Evolutionary conservation across 2,329 filamentous ascomycete genomes (phyloP), one percentile per base, ranked within the genome.

Genomic region (Arthrobotrys entomopaga): DNA sequence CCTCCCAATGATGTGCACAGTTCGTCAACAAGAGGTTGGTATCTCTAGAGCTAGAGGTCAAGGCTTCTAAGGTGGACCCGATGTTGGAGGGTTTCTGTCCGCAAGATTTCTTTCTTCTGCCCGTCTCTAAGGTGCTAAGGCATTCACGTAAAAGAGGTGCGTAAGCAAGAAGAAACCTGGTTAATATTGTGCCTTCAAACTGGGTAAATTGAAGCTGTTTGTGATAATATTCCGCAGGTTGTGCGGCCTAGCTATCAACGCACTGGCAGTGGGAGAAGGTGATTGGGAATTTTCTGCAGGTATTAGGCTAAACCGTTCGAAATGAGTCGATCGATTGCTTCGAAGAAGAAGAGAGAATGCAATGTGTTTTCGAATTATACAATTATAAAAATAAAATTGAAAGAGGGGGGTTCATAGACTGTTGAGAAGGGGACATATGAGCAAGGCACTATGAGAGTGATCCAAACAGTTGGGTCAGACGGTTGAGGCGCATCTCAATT

Each of bases 401-500:
- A n/a, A 40, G 40, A 3, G 56, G 40, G 56, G 29, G 42, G 63
- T 52, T 70, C 57, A 69, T 43, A 59, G 42, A 20, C 46, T 50
- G 49, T 49, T 29, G 43, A 48, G 10, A 60, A 57, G 54, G 19
- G 29, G 42, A 13, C 16, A 3, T 61, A 65, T 65, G 60, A 29
- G 57, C 52, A 65, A 66, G 50, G 52, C 48, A 67, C 64, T 53
- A 58, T 43, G 57, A 46, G 58, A 67, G 61, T 66, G 63, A 67
- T 63, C 63, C 70, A 56, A 63, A 67, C 57, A 67, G 70, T 67
- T 74, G 70, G 60, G 57, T 74, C 63, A 67, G 70, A 67, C 58
- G 70, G 67, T 66, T 74, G 64, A 66, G 70, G 70, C 70, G 57
- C 57, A 63, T 74, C 70, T 74, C 70, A 67, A 74, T 74, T 67